Percentiles rank a stretch among this genome's conserved stretches.
Conservation (phyloP, 495 filamentous ascomycete genomes). For the Podospora sp. region DNA sequence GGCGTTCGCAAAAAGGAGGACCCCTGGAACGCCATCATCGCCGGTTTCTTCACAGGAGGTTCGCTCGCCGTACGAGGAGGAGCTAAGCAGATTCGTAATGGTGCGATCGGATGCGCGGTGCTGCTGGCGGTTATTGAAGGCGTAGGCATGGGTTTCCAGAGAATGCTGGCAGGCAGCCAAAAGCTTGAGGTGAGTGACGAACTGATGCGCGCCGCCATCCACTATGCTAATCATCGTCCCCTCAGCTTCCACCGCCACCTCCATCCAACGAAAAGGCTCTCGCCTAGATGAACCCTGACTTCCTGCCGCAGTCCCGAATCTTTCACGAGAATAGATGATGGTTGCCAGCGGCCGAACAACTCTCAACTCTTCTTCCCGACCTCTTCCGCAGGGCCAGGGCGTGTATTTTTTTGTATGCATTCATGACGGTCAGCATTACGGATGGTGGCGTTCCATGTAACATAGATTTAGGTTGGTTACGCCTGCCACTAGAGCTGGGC, state of each 20-base stretch:
- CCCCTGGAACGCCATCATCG: constrained; percentile 93
- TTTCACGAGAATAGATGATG: constrained; percentile 11
- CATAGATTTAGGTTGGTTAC: constrained; percentile 40
- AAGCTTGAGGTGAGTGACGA: constrained; percentile 69
- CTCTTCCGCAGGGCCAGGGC: constrained; percentile 26
- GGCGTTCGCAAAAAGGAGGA: constrained; percentile 95
- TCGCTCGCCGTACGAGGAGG: constrained; percentile 89
- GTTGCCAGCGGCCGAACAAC: constrained; percentile 20
- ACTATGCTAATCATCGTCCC: constrained; percentile 8
- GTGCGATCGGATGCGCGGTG: constrained; percentile 92
- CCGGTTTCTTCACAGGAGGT: constrained; percentile 96
- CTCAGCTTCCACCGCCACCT: constrained; percentile 44
- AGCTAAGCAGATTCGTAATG: constrained; percentile 83
- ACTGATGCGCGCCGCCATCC: not conserved
- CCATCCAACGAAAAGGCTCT: constrained; percentile 44
- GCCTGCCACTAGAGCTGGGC: constrained; percentile 20
- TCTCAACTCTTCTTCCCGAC: constrained; percentile 46
- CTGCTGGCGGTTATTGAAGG: constrained; percentile 95
- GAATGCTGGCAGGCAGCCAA: constrained; percentile 92
- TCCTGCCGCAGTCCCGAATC: not conserved
- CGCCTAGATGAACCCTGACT: constrained; percentile 32
- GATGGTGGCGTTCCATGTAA: constrained; percentile 46
- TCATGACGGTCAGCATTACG: constrained; percentile 40
- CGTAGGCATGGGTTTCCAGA: constrained; percentile 94
- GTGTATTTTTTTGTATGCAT: constrained; percentile 40